Conservation (phyloP, 2,329 filamentous ascomycete genomes). For the Botryotinia globosa region DNA sequence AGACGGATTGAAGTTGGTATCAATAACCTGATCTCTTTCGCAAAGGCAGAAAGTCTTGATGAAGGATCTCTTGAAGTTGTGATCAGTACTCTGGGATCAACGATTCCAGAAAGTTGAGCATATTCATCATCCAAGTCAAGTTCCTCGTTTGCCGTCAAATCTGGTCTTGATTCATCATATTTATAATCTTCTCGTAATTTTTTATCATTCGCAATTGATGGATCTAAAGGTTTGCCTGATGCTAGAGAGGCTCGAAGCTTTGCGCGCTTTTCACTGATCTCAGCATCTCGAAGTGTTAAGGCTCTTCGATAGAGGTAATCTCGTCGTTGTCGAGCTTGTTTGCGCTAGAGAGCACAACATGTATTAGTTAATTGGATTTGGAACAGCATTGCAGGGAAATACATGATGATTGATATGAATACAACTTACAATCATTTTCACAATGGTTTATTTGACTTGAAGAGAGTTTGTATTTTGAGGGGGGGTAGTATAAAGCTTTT, state of each 20-base stretch:
- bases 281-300: slow-evolving; percentile 82
- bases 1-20: slow-evolving; percentile 82
- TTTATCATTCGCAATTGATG: slow-evolving; percentile 82
- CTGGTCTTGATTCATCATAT: slow-evolving; percentile 80
- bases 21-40: slow-evolving; percentile 83
- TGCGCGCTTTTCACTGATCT: slow-evolving; percentile 86
- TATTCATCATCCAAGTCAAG: slow-evolving; percentile 87
- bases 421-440: slow-evolving; percentile 34
- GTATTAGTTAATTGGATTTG: slow-evolving; percentile 5
- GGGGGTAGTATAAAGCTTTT: background rate
- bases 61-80: slow-evolving; percentile 89
- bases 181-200: slow-evolving; percentile 81
- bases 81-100: slow-evolving; percentile 84
- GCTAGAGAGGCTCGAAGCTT: slow-evolving; percentile 84
- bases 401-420: background rate
- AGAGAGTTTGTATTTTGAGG: background rate
- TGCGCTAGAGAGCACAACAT: slow-evolving; percentile 45
- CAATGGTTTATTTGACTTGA: background rate
- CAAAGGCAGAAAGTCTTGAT: slow-evolving; percentile 79
- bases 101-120: slow-evolving; percentile 81
- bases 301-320: slow-evolving; percentile 92
- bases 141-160: slow-evolving; percentile 64
- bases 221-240: slow-evolving; percentile 80
- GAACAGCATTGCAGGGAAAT: background rate
- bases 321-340: slow-evolving; percentile 74